Base-by-base conservation (phyloP, 441 rosid genomes). In the Adansonia gregorii region DNA sequence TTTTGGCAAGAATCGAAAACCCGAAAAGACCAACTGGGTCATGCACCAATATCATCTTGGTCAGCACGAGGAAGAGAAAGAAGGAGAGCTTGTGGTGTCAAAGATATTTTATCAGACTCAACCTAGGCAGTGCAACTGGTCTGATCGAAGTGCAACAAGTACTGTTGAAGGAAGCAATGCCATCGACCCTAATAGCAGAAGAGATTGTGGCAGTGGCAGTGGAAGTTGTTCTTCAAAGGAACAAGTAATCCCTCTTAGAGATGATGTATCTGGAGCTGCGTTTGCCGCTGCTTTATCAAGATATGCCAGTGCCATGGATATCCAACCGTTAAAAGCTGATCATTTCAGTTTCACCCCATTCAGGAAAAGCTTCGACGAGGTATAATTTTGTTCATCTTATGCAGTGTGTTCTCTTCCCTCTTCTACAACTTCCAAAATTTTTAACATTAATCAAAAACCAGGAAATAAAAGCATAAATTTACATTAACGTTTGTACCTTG, bases 31-130 rank as follows among this genome's bases (percentile, higher is more conserved):
- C 59, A 95, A 92, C 80, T 95, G 99, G 99, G 99, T 95, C 17
- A 95, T 95, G 99, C 99, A 95, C 82, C 99, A 95, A 77, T 95
- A 95, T 85, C 99, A 95, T 66, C 84, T 95, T 66, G 99, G 99
- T 8, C 92, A 89, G 84, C 88, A 88, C 58, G 99, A 94, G 76
- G 99, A 95, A 81, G 99, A 95, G 87, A 95, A 88, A 85, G 99
- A 95, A 87, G 99, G 99, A 15, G 99, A 95, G 82, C 93, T 95
- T 58, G 99, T 95, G 24, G 99, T 95, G 31, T 95, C 99, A 2
- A 95, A 95, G 85, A 94, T 95, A 51, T 95, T 95, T 79, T 95
- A 95, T 79, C 99, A 95, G 85, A 95, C 99, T 11, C 99, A 95
- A 58, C 99, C 99, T 1, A 87, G 99, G 79, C 99, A 95, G 78